Conservation (phyloP, 2,329 filamentous ascomycete genomes). For the Aspergillus piperis region DNA sequence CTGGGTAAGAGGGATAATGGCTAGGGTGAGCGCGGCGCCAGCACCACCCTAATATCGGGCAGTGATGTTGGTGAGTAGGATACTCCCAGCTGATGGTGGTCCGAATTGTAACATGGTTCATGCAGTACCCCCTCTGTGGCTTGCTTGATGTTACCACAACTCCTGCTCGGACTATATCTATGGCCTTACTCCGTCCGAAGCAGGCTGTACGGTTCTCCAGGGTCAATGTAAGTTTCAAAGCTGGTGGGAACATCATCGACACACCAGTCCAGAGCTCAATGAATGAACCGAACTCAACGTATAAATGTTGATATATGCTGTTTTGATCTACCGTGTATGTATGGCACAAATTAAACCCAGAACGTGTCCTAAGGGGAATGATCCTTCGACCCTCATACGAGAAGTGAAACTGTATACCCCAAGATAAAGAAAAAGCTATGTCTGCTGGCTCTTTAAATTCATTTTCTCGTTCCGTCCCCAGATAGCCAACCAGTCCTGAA, state of each 20-base stretch:
- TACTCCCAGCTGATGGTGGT: background rate
- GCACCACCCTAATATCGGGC: too few species aligned
- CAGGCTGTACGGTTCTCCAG: background rate
- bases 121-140: too few species aligned
- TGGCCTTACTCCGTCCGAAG: background rate
- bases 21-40: background rate
- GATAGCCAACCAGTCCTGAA: constrained; percentile 27
- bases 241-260: background rate
- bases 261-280: background rate
- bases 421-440: background rate
- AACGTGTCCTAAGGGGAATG: background rate
- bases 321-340: background rate
- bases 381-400: background rate
- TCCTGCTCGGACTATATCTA: background rate
- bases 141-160: too few species aligned
- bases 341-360: background rate
- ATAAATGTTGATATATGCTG: background rate
- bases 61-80: background rate
- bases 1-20: too few species aligned
- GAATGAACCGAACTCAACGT: background rate
- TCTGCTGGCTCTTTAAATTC: constrained; percentile 18
- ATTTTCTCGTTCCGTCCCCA: constrained; percentile 29
- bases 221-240: too few species aligned
- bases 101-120: too few species aligned
- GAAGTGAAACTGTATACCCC: background rate